Evolutionary conservation across 768 basidiomycete species (phyloP).

Genomic region (Kwoniella heveanensis): DNA sequence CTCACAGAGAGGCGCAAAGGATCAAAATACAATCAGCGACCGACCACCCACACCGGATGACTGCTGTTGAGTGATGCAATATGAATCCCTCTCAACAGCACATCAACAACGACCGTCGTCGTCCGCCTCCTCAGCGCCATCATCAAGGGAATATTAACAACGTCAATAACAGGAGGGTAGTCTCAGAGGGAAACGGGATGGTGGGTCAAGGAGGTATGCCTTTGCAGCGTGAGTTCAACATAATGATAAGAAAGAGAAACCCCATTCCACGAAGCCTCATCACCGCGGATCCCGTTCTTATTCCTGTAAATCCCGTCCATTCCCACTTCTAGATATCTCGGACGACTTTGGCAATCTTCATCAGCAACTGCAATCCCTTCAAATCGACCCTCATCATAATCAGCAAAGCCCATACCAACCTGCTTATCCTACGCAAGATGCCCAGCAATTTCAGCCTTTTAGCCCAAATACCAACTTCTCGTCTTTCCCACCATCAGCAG

Average conservation of each 20-base stretch:
- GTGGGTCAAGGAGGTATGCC: not conserved
- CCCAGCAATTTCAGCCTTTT: constrained; percentile 12
- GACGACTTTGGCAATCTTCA: not conserved
- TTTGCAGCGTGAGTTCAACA: not conserved
- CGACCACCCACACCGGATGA: too few species aligned
- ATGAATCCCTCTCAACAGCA: not conserved
- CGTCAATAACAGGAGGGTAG: not conserved
- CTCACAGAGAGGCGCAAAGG: too few species aligned
- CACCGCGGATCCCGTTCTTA: too few species aligned
- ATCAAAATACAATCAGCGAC: too few species aligned
- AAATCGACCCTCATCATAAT: not conserved
- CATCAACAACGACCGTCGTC: not conserved
- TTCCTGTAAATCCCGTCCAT: too few species aligned
- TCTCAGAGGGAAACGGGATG: not conserved
- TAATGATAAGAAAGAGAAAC: too few species aligned
- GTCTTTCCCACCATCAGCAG: not conserved
- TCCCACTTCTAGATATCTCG: not conserved
- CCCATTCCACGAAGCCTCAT: too few species aligned
- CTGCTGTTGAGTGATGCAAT: not conserved
- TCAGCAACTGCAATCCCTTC: not conserved
- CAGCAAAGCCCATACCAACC: constrained; percentile 6
- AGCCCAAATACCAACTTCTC: constrained; percentile 3
- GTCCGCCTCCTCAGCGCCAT: not conserved
- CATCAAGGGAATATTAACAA: not conserved
- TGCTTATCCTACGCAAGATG: not conserved